These are phyloP conservation scores for Rhododendron simsii DNA, from an alignment of 148 eudicot species.

Conservation along the genomic window DNA sequence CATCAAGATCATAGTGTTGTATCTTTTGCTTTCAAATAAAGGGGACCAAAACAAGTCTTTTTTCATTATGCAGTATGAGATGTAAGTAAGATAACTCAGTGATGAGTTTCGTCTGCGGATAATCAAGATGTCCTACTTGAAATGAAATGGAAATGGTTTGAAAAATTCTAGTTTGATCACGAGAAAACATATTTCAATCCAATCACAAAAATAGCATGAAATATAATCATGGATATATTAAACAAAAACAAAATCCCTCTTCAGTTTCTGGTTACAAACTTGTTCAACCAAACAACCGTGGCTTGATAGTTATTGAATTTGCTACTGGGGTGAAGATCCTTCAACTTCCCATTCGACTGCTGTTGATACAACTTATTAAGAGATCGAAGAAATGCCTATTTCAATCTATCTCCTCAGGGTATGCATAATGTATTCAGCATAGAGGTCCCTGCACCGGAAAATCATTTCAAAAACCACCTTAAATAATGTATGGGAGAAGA, in stretches of 20 bases:
- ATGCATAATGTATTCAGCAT: conserved; percentile 49
- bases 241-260: neutral
- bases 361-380: conserved; percentile 2
- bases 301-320: neutral
- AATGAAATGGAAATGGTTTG: neutral
- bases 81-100: neutral
- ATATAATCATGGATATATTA: neutral
- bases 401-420: conserved; percentile 32
- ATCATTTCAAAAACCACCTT: neutral
- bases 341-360: neutral
- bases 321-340: neutral
- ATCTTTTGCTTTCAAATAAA: neutral
- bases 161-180: too few relatives aligned
- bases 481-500: neutral
- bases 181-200: neutral
- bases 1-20: neutral
- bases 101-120: neutral
- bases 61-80: neutral
- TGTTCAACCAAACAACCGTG: neutral
- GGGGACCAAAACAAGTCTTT: neutral
- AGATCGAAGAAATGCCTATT: neutral
- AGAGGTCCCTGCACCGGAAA: conserved; percentile 39
- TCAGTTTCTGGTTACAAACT: neutral
- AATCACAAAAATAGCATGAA: neutral
- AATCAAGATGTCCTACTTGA: neutral